These are phyloP conservation scores for Gomphus sp. DNA, from an alignment of 1,284 basidiomycete genomes.

Conservation along the genomic window DNA sequence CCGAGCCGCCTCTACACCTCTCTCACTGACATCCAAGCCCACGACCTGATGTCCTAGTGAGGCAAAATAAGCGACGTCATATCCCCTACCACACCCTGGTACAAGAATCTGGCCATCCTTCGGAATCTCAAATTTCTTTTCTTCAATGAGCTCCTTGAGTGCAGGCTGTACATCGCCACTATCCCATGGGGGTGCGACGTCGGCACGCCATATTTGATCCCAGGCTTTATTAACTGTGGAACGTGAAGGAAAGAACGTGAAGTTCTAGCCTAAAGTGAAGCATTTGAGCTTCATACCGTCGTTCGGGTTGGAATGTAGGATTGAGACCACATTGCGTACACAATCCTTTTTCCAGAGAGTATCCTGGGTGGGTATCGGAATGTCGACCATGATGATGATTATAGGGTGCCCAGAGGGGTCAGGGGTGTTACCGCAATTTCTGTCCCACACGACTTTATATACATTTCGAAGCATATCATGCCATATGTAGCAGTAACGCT, in stretches of 20 bases:
- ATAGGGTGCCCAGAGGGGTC: background rate
- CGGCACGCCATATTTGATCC: background rate
- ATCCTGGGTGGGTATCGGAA: background rate
- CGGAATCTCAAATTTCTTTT: background rate
- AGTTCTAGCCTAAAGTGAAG: background rate
- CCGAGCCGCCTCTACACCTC: background rate
- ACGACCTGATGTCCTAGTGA: background rate
- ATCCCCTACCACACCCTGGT: background rate
- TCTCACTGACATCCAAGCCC: constrained; percentile 1
- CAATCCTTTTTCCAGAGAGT: background rate
- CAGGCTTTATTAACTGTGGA: background rate
- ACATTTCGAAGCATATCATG: no score
- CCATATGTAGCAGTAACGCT: no score
- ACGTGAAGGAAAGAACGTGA: background rate
- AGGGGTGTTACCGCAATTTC: no score
- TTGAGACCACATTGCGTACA: background rate
- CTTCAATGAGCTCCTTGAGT: background rate
- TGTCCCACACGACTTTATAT: no score
- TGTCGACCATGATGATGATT: background rate
- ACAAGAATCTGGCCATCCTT: constrained; percentile 1
- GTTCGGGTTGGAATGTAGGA: background rate
- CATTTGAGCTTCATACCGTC: background rate
- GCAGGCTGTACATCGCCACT: constrained; percentile 2
- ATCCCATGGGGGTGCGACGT: background rate
- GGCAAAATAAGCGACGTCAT: constrained; percentile 1